Percentiles rank a stretch among this genome's conserved stretches.
phyloP scores from a whole-genome alignment of 208 protist genomes.

The Naegleria gruberi region DNA sequence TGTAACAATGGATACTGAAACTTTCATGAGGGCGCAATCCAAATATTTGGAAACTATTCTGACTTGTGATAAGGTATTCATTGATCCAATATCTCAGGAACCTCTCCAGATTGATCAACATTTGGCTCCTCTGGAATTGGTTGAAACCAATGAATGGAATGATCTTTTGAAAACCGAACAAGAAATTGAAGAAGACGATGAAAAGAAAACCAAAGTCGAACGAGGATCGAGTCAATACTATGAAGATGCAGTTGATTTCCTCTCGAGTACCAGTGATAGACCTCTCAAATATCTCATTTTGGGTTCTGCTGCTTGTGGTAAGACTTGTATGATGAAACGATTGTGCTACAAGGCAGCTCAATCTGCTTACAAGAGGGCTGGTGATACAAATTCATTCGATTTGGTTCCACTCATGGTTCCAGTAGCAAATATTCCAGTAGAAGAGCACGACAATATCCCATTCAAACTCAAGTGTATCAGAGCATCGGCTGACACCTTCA shows the following conservation, averaged over 20 bases:
- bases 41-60: neutral
- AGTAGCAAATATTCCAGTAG: neutral
- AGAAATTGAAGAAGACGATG: neutral
- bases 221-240: neutral
- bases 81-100: constrained; percentile 20
- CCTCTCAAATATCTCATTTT: neutral
- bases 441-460: neutral
- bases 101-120: neutral
- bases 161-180: neutral
- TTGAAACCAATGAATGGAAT: neutral
- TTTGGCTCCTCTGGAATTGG: neutral
- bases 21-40: neutral
- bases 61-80: neutral
- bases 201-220: neutral
- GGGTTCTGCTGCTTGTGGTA: neutral
- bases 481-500: neutral
- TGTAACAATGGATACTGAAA: neutral
- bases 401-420: neutral
- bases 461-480: constrained; percentile 2
- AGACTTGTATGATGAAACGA: constrained; percentile 10
- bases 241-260: constrained; percentile 1
- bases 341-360: neutral
- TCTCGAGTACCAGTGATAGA: neutral
- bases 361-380: neutral
- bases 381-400: neutral